Evolutionary conservation across 202 grass and related monocot genomes (phyloP).

Genomic region (Panicum virgatum): DNA sequence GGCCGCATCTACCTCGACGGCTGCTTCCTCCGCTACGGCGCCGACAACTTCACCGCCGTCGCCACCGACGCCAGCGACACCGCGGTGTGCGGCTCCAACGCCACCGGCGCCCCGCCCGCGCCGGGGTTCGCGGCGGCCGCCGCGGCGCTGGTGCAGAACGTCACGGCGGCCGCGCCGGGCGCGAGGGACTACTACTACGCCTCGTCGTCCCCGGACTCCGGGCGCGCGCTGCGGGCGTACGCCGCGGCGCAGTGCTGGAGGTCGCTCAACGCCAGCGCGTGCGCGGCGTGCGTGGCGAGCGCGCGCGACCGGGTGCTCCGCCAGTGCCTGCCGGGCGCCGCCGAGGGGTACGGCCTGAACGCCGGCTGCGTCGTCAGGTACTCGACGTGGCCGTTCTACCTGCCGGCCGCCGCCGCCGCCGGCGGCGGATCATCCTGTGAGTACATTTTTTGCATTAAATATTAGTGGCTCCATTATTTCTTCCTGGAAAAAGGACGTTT

Average conservation of each 20-base stretch:
- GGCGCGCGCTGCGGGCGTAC: conserved; percentile 42
- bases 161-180: conserved; percentile 46
- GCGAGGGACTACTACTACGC: conserved; percentile 31
- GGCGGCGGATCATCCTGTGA: conserved; percentile 51
- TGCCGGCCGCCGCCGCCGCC: conserved; percentile 16
- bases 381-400: conserved; percentile 73
- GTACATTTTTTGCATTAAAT: conserved; percentile 18
- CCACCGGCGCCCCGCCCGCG: background rate
- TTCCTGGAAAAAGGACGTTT: background rate
- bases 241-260: conserved; percentile 84
- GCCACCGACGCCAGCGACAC: conserved; percentile 53
- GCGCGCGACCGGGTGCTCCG: conserved; percentile 38
- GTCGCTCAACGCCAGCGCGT: conserved; percentile 70
- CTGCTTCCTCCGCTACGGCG: conserved; percentile 80
- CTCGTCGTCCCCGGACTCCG: background rate
- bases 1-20: conserved; percentile 74
- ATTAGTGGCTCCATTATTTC: too few relatives aligned
- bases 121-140: conserved; percentile 31
- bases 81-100: conserved; percentile 49
- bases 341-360: conserved; percentile 66
- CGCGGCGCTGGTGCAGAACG: conserved; percentile 44
- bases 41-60: conserved; percentile 38
- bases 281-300: conserved; percentile 58
- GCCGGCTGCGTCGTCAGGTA: conserved; percentile 84
- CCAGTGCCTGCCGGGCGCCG: conserved; percentile 52